Evolutionary conservation across 2,329 filamentous ascomycete species (phyloP).

Genomic region (Paecilomyces sp.): DNA sequence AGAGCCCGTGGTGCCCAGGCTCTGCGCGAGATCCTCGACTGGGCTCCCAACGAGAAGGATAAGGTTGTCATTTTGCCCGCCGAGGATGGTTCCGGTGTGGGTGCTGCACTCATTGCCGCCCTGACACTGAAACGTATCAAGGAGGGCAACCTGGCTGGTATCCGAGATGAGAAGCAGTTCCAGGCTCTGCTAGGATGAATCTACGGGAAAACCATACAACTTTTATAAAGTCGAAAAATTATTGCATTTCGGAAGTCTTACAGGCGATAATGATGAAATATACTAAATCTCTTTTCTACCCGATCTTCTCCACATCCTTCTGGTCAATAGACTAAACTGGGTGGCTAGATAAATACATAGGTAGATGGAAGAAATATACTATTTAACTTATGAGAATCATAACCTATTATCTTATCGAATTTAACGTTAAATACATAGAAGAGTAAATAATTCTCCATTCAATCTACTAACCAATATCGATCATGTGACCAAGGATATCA

Average conservation of each 20-base stretch:
- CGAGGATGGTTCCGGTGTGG: conserved; percentile 96
- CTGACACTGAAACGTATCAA: conserved; percentile 57
- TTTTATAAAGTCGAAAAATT: not conserved
- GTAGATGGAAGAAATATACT: not conserved
- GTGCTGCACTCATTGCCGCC: conserved; percentile 84
- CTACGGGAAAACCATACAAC: not conserved
- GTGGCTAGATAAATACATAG: not conserved
- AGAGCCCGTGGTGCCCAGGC: conserved; percentile 85
- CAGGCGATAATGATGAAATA: not conserved
- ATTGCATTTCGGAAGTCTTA: not conserved
- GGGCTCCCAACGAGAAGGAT: conserved; percentile 77
- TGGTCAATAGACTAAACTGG: not conserved
- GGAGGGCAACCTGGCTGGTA: conserved; percentile 52
- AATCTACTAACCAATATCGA: not conserved
- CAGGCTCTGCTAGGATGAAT: conserved; percentile 19
- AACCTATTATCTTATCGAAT: not conserved
- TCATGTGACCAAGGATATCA: not conserved
- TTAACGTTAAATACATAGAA: no score
- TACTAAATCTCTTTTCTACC: not conserved
- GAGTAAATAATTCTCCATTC: no score
- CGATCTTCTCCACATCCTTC: not conserved
- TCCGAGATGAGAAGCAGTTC: conserved; percentile 43
- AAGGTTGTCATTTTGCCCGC: conserved; percentile 81
- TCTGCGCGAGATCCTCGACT: conserved; percentile 91
- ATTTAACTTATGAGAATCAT: not conserved